Evolutionary conservation across 2,329 filamentous ascomycete species (phyloP).

Genomic region (Cadophora gregata): DNA sequence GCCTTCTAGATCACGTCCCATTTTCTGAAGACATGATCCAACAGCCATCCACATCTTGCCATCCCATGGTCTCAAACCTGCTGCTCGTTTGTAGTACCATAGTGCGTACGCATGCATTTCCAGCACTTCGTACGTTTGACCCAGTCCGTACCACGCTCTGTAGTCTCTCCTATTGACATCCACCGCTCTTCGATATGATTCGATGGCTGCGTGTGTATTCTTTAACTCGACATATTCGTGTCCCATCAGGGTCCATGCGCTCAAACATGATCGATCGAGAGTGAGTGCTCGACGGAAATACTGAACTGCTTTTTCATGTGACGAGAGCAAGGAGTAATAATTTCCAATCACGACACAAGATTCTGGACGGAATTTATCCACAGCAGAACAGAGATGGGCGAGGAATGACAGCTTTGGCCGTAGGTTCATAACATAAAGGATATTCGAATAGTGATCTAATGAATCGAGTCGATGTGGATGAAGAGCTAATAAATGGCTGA

Average conservation of each 20-base stretch:
- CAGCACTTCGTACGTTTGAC: constrained; percentile 95
- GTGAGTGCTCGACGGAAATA: constrained; percentile 95
- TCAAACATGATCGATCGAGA: constrained; percentile 87
- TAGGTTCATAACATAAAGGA: constrained; percentile 89
- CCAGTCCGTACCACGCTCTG: constrained; percentile 95
- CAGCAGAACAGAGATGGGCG: constrained; percentile 86
- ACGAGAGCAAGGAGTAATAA: constrained; percentile 92
- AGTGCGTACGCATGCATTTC: constrained; percentile 98
- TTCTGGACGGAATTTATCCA: constrained; percentile 95
- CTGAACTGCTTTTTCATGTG: constrained; percentile 97
- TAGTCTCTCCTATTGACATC: constrained; percentile 97
- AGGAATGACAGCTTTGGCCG: constrained; percentile 91
- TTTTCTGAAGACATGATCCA: constrained; percentile 87
- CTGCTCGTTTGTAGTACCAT: constrained; percentile 97
- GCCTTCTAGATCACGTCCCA: constrained; percentile 84
- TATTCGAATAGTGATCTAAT: constrained; percentile 96
- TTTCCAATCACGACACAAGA: constrained; percentile 97
- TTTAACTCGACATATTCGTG: constrained; percentile 99
- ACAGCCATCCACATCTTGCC: constrained; percentile 99
- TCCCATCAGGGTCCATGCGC: constrained; percentile 98
- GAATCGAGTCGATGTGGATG: constrained; percentile 80
- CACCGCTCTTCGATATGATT: constrained; percentile 93
- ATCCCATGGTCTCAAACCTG: constrained; percentile 91
- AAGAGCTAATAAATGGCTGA: constrained; percentile 81
- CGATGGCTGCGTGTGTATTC: constrained; percentile 96